Percentiles rank a stretch among this genome's conserved stretches.
phyloP scores from a whole-genome alignment of 2,329 filamentous ascomycete species.

The Pseudohalonectria lignicola region DNA sequence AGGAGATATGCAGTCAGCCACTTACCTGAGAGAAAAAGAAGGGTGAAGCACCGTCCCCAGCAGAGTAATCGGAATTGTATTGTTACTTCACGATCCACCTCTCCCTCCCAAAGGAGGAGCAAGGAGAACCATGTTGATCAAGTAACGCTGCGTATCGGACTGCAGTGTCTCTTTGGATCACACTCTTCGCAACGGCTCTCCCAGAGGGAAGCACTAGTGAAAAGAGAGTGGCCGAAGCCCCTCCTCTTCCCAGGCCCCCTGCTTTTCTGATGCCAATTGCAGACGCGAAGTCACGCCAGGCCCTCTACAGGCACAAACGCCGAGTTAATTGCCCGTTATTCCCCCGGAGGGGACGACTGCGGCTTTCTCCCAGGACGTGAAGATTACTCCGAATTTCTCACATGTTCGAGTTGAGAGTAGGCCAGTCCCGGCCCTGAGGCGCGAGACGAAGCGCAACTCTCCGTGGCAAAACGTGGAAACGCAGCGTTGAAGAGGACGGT shows the following conservation, averaged over 20 bases:
- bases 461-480: constrained; percentile 72
- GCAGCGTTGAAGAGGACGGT: constrained; percentile 74
- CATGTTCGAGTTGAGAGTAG: constrained; percentile 44
- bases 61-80: constrained; percentile 10
- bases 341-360: constrained; percentile 1
- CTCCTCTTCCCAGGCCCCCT: constrained; percentile 9
- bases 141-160: constrained; percentile 12
- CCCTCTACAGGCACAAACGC: constrained; percentile 12
- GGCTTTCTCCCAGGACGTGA: constrained; percentile 4
- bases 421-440: neutral
- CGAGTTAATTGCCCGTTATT: too few species aligned
- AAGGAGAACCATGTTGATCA: constrained; percentile 1
- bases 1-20: neutral
- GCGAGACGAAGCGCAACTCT: constrained; percentile 27
- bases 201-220: constrained; percentile 7
- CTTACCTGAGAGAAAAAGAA: constrained; percentile 10
- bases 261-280: constrained; percentile 15
- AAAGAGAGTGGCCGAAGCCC: neutral
- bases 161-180: constrained; percentile 10
- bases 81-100: constrained; percentile 1
- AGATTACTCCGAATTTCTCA: constrained; percentile 48
- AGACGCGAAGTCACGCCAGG: constrained; percentile 11
- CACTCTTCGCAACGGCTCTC: constrained; percentile 14
- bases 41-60: constrained; percentile 11
- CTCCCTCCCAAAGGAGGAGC: neutral